These are phyloP conservation scores for Nectriaceae sp. DNA, from an alignment of 2,329 filamentous ascomycete genomes.

Conservation along the genomic window DNA sequence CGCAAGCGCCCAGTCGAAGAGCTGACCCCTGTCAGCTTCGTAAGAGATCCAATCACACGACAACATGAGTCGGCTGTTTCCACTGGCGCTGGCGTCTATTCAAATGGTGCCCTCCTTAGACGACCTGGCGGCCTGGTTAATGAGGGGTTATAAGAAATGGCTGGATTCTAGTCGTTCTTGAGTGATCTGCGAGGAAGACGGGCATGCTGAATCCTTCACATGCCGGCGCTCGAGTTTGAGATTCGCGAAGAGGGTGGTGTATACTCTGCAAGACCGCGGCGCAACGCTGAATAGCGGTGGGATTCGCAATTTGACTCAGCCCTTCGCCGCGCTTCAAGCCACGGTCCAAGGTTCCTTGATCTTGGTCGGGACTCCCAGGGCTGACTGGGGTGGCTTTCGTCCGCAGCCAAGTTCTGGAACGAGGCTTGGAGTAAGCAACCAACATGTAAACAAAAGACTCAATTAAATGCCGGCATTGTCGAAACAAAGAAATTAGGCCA, in stretches of 20 bases:
- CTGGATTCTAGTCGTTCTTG: conserved; percentile 1
- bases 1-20: conserved; percentile 28
- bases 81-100: conserved; percentile 33
- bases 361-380: not conserved
- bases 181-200: no score
- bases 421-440: not conserved
- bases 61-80: conserved; percentile 29
- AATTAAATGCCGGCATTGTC: not conserved
- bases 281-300: not conserved
- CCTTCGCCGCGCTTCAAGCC: not conserved
- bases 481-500: not conserved
- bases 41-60: conserved; percentile 30
- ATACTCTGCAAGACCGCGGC: not conserved
- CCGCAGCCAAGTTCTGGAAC: not conserved
- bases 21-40: conserved; percentile 15
- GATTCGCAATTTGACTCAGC: not conserved
- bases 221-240: not conserved
- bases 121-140: conserved; percentile 12
- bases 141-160: conserved; percentile 15
- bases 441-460: not conserved
- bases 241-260: not conserved
- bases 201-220: no score
- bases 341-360: not conserved
- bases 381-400: not conserved
- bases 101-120: conserved; percentile 19